Evolutionary conservation across 495 filamentous ascomycete genomes (phyloP), one percentile per base, ranked within the genome.

Genomic region (Hypoxylon fuscum): DNA sequence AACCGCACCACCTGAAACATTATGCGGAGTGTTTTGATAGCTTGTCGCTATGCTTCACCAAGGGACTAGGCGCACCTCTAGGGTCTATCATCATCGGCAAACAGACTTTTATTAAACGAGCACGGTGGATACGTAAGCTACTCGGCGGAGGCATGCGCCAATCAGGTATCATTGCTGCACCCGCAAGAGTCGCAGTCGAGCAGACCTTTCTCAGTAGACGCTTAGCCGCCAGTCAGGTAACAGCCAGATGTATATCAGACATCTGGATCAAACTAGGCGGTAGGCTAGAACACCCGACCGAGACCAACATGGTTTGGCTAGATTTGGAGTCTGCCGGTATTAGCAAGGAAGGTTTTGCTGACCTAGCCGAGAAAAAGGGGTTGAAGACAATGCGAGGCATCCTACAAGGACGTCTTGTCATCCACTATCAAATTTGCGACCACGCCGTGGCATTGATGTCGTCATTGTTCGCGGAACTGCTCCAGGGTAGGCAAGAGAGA

Each of bases 291-390:
- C 74, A 85, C 25, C 85, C 86, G 6, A 87, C 88, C 2, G 88
- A 97, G 65, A 97, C 93, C 35, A 97, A 98, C 73, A 96, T 97
- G 89, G 86, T 96, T 12, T 98, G 93, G 94, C 62, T 96, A 54
- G 90, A 96, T 74, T 73, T 96, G 23, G 85, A 87, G 22, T 77
- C 69, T 11, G 35, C 35, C n/a, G 35, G 35, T 4, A 15, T 38
- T 14, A 3, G 4, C 11, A 14, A 14, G 11, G 35, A 38, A 4
- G 1, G 8, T 5, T 15, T 38, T 14, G 35, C 35, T n/a, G 35
- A 38, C 12, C 11, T 38, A 2, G n/a, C 7, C 12, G 35, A 38
- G n/a, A 7, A 38, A 2, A 14, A 12, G 1, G 35, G 35, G n/a
- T 2, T 38, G 12, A 38, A 7, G 35, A 15, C 35, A 5, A 14